phyloP scores from a whole-genome alignment of 208 protist species.

The Trypanosoma lewisi region DNA sequence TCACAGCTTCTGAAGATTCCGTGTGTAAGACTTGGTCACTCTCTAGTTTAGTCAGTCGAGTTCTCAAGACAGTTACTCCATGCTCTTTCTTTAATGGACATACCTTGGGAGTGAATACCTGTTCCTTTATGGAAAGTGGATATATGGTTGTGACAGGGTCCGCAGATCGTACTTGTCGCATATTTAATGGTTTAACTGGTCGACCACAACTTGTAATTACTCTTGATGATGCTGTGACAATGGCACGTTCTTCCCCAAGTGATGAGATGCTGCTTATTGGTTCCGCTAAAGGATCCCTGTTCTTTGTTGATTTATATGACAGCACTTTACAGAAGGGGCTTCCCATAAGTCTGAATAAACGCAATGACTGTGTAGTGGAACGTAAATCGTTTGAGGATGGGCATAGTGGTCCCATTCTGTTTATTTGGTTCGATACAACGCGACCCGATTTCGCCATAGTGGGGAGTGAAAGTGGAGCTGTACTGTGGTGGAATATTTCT shows the following conservation, averaged over 20 bases:
- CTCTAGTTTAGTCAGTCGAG: constrained; percentile 31
- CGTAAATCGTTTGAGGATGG: constrained; percentile 46
- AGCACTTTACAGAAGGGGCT: background rate
- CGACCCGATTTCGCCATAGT: constrained; percentile 32
- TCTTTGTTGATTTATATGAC: constrained; percentile 35
- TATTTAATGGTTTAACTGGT: constrained; percentile 57
- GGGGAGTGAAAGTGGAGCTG: constrained; percentile 49
- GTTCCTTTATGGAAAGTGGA: constrained; percentile 52
- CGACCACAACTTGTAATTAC: constrained; percentile 51
- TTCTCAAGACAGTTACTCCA: constrained; percentile 24
- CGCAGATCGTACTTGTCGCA: constrained; percentile 61
- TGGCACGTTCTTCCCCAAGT: constrained; percentile 36
- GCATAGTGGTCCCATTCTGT: constrained; percentile 58
- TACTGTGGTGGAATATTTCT: constrained; percentile 58
- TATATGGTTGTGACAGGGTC: constrained; percentile 62
- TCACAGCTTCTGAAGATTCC: constrained; percentile 73
- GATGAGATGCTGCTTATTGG: constrained; percentile 54
- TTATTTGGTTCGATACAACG: constrained; percentile 31
- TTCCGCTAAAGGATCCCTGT: constrained; percentile 52
- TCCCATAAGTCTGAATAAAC: background rate
- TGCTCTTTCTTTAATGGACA: constrained; percentile 61
- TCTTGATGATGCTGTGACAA: constrained; percentile 56
- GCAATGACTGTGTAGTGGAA: constrained; percentile 17
- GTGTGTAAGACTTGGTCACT: constrained; percentile 74
- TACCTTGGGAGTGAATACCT: constrained; percentile 61